Evolutionary conservation across 2,329 filamentous ascomycete species (phyloP).

Genomic region (Epichloe uncinata): DNA sequence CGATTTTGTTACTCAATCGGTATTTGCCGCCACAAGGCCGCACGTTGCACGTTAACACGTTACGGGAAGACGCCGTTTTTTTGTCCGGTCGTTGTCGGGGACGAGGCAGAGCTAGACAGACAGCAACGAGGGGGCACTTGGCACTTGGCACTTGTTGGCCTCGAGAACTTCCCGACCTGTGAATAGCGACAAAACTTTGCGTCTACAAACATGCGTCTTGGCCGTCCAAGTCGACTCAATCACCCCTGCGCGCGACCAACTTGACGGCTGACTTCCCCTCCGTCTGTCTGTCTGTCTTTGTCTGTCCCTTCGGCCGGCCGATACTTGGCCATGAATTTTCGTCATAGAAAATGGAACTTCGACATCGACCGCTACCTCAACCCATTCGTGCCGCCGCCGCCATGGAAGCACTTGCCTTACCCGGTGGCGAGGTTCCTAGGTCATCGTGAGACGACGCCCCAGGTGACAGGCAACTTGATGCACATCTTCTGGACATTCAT

Average conservation of each 20-base stretch:
- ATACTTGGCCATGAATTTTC: slow-evolving; percentile 6
- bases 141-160: not conserved
- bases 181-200: not conserved
- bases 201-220: not conserved
- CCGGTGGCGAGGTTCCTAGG: slow-evolving; percentile 58
- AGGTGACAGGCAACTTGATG: slow-evolving; percentile 40
- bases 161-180: not conserved
- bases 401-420: slow-evolving; percentile 49
- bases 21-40: not conserved
- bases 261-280: no score
- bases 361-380: slow-evolving; percentile 70
- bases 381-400: slow-evolving; percentile 52
- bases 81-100: no score
- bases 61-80: not conserved
- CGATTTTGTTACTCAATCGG: slow-evolving; percentile 16
- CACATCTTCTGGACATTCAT: slow-evolving; percentile 50
- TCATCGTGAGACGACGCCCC: slow-evolving; percentile 31
- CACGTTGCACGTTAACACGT: not conserved
- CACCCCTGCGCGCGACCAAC: not conserved
- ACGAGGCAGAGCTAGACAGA: not conserved
- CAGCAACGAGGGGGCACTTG: not conserved
- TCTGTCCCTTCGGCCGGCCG: not conserved
- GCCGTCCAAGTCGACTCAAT: not conserved
- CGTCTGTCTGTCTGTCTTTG: no score
- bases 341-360: slow-evolving; percentile 37